Base-by-base conservation (phyloP, 768 basidiomycete genomes). In the Amanita pseudoporphyria region DNA sequence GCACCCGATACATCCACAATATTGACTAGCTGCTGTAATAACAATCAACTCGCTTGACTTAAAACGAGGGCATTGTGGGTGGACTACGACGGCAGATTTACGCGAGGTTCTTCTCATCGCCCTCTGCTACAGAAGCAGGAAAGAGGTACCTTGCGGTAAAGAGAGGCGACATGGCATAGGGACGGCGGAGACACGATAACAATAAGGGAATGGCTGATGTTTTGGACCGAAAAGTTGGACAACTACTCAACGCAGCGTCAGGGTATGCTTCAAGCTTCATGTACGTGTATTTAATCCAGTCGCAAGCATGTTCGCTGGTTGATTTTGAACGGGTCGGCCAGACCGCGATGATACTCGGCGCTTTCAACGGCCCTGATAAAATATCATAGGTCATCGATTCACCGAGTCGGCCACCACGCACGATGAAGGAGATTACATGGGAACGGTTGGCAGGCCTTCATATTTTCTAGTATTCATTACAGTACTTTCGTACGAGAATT, bases 21-120 rank as follows among this genome's bases (percentile, higher is more conserved):
- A 73, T 77, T 28, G 67, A 66, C 78, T 78, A 79, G 52, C 69
- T 63, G 57, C 74, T 78, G 60, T 74, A 80, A 55, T 78, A 80
- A 54, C 75, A 67, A 57, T 81, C 80, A 38, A 81, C 72, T 1
- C 76, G 74, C 58, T 81, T 80, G 60, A 81, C 64, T 63, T 82
- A 78, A 49, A 78, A 64, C 13, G 73, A 72, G 24, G 74, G 72
- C 5, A 66, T 60, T 47, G 73, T n/a, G n/a, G n/a, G n/a, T 58
- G 62, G 21, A 60, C 64, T 9, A 67, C 55, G 1, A 69, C 66
- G 1, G 52, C 51, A 47, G 63, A 67, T 22, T 12, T 26, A 14
- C 26, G 36, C 14, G 47, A 48, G n/a, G 22, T 37, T 22, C 10
- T 36, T 47, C 9, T 47, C 35, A 12, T 47, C 45, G 1, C 19